Evolutionary conservation across 331 rosid species (phyloP).

Genomic region (Prunus yedoensis): DNA sequence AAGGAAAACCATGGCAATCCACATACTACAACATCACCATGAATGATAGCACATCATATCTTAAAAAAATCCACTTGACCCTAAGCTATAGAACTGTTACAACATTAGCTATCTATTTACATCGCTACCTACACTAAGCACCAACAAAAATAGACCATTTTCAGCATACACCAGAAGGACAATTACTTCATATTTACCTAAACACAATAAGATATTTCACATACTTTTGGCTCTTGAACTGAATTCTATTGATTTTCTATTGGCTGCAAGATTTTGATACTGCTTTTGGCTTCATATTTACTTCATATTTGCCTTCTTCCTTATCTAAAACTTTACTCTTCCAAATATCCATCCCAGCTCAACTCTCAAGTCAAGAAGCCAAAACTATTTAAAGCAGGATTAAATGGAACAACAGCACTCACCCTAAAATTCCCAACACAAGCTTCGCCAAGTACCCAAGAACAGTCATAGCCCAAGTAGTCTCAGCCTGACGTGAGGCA

Average conservation of each 20-base stretch:
- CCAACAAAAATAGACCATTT: neutral
- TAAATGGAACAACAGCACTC: conserved; percentile 22
- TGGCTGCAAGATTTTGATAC: neutral
- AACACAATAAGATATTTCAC: neutral
- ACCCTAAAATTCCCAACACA: too few relatives aligned
- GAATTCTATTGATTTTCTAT: neutral
- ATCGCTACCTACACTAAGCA: neutral
- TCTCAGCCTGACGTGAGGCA: too few relatives aligned
- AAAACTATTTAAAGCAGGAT: neutral
- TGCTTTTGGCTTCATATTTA: too few relatives aligned
- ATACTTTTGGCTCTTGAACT: neutral
- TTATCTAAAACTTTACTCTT: neutral
- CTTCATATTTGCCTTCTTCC: neutral
- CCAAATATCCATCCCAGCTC: neutral
- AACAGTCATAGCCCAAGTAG: too few relatives aligned
- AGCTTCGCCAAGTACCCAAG: too few relatives aligned
- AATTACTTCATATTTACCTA: neutral
- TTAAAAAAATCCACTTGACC: neutral
- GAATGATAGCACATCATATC: neutral
- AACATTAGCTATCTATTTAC: neutral
- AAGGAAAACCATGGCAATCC: neutral
- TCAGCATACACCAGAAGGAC: neutral
- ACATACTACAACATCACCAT: neutral
- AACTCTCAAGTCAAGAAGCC: neutral
- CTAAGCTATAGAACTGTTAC: neutral